phyloP scores from a whole-genome alignment of 257 asterid genomes.

The Solanum ossicruentum region DNA sequence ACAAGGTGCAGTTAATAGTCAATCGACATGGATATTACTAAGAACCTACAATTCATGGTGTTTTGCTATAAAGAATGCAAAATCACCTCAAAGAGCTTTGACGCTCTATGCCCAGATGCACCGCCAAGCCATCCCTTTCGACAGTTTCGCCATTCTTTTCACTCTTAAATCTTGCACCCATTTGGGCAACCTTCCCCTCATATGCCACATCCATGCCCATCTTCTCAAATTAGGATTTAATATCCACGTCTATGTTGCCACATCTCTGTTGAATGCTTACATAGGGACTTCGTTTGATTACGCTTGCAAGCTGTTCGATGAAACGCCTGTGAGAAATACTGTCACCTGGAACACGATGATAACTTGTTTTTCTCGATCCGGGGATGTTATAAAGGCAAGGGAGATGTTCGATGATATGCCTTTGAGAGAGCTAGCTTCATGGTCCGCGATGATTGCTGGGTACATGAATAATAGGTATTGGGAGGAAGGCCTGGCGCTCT shows the following conservation, averaged over 20 bases:
- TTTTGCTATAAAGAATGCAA: constrained; percentile 19
- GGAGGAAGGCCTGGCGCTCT: constrained; percentile 26
- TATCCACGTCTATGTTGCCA: not conserved
- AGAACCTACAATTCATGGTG: constrained; percentile 29
- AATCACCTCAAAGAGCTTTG: constrained; percentile 34
- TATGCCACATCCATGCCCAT: not conserved
- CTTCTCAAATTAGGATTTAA: not conserved
- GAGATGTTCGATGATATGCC: constrained; percentile 36
- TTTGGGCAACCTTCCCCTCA: not conserved
- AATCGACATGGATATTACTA: not conserved
- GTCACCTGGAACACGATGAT: not conserved
- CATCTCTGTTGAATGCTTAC: not conserved
- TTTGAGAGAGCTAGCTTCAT: constrained; percentile 26
- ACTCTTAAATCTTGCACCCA: constrained; percentile 38
- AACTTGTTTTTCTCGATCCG: not conserved
- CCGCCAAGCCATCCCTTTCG: constrained; percentile 27
- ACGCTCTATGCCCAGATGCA: constrained; percentile 31
- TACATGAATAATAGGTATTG: constrained; percentile 29
- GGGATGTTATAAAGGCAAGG: not conserved
- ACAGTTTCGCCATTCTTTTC: constrained; percentile 27
- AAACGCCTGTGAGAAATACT: not conserved
- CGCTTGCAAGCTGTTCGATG: not conserved
- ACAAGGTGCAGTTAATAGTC: not conserved
- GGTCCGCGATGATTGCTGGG: constrained; percentile 47
- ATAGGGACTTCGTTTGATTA: not conserved